These are phyloP conservation scores for Domatiomyces catenatus DNA, from an alignment of 2,329 filamentous ascomycete species.

Conservation along the genomic window DNA sequence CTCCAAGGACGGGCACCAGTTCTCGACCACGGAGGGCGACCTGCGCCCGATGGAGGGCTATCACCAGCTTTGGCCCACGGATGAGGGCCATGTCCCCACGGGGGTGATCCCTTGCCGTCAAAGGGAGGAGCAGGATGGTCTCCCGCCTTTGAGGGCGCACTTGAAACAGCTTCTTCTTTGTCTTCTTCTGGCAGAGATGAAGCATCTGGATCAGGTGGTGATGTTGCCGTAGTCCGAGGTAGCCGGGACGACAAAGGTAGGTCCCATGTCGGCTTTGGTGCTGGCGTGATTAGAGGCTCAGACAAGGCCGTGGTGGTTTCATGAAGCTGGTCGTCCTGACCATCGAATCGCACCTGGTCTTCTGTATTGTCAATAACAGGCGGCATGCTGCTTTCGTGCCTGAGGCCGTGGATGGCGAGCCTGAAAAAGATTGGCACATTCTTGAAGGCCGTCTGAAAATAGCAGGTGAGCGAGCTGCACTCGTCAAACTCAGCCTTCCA, in stretches of 20 bases:
- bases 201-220: not conserved
- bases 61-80: slow-evolving; percentile 1
- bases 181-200: not conserved
- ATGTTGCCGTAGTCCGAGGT: not conserved
- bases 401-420: slow-evolving; percentile 19
- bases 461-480: slow-evolving; percentile 19
- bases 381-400: slow-evolving; percentile 8
- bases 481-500: slow-evolving; percentile 19
- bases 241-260: not conserved
- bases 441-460: slow-evolving; percentile 18
- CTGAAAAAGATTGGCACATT: slow-evolving; percentile 20
- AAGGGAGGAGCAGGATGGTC: slow-evolving; percentile 1
- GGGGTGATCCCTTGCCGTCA: not conserved
- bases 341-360: slow-evolving; percentile 2
- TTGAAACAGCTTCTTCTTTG: not conserved
- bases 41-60: slow-evolving; percentile 1
- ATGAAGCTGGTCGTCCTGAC: not conserved
- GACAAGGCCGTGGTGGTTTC: not conserved
- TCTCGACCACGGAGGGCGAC: not conserved
- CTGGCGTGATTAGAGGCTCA: not conserved
- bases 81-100: slow-evolving; percentile 5
- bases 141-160: not conserved
- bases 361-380: slow-evolving; percentile 6
- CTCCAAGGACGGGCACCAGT: slow-evolving; percentile 1
- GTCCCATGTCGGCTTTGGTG: not conserved